Base-by-base conservation (phyloP, 108 stramenopile genomes). In the Stephanodiscus triporus region DNA sequence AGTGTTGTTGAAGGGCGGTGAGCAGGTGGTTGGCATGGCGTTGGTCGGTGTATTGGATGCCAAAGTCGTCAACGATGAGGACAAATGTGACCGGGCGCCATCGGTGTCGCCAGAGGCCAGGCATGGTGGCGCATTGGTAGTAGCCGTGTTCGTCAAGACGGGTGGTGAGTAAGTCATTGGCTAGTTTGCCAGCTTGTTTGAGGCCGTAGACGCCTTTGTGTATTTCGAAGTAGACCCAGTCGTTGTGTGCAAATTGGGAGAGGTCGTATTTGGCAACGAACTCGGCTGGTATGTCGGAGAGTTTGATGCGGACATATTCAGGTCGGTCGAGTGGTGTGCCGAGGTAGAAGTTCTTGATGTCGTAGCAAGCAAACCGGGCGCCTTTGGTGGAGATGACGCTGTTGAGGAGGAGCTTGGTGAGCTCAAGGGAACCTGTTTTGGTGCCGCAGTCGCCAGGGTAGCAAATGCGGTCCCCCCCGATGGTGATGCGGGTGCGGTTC, bases 41-140 rank as follows among this genome's bases (percentile, higher is more conserved):
- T 45, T 72, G 32, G 19, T 50, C 54, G 2, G 40, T 42, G 70
- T 85, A 85, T 68, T 84, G 59, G 38, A 88, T 47, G 49, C 79
- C 84, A 66, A 88, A 85, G 63, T 88, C 83, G 36, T 88, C 84
- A 36, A 88, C 87, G 1, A 85, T 84, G 32, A 88, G 80, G 13
- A 72, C 47, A 49, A 85, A 87, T 17, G 26, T 53, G 29, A 81
- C 56, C 26, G 59, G 69, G 13, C 66, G 63, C 22, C 54, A 47
- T 26, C 59, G 47, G 65, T 87, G 81, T 2, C 36, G 40, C 74
- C 84, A 54, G 85, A 84, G 10, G 80, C 38, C 58, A 47, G 72
- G 62, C 0, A 47, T 73, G 49, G 22, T 24, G 1, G 7, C 23
- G 8, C 29, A 17, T 29, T 47, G 11, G 29, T 51, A 45, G 51